Evolutionary conservation across 257 asterid species (phyloP).

Genomic region (Nicotiana sylvestris): DNA sequence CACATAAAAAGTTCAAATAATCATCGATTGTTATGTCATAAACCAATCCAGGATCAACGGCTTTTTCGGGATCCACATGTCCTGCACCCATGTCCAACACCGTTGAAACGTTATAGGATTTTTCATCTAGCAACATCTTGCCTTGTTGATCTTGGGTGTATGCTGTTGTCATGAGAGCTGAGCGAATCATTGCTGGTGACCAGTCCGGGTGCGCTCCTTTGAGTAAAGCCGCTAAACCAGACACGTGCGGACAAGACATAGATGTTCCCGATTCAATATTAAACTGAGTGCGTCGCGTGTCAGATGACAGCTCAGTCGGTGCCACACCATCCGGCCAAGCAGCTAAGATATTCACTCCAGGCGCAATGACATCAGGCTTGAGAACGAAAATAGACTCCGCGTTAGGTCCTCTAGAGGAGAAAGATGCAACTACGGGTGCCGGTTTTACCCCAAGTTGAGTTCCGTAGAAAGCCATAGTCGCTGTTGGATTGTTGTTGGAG

Average conservation of each 20-base stretch:
- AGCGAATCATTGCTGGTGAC: slow-evolving; percentile 91
- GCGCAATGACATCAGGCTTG: slow-evolving; percentile 83
- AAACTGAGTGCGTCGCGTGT: slow-evolving; percentile 52
- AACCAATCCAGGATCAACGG: slow-evolving; percentile 75
- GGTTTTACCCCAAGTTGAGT: slow-evolving; percentile 62
- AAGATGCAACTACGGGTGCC: slow-evolving; percentile 86
- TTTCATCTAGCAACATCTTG: slow-evolving; percentile 57
- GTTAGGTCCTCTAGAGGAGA: slow-evolving; percentile 82
- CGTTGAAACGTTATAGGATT: slow-evolving; percentile 36
- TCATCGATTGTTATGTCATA: slow-evolving; percentile 47
- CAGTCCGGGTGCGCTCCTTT: slow-evolving; percentile 88
- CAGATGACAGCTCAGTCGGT: slow-evolving; percentile 54
- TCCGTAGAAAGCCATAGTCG: slow-evolving; percentile 54
- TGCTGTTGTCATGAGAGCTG: slow-evolving; percentile 89
- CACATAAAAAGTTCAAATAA: slow-evolving; percentile 64
- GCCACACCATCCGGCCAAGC: slow-evolving; percentile 78
- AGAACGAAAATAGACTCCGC: slow-evolving; percentile 36
- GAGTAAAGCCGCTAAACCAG: slow-evolving; percentile 79
- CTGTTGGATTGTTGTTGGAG: slow-evolving; percentile 49
- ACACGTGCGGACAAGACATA: slow-evolving; percentile 89
- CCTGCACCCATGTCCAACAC: slow-evolving; percentile 78
- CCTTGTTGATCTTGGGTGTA: slow-evolving; percentile 42
- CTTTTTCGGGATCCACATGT: slow-evolving; percentile 68
- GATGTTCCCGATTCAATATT: slow-evolving; percentile 81
- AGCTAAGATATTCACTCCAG: slow-evolving; percentile 86